Percentiles rank a stretch among this genome's conserved stretches.
phyloP scores from a whole-genome alignment of 495 filamentous ascomycete genomes.

The Cetradonia linearis region DNA sequence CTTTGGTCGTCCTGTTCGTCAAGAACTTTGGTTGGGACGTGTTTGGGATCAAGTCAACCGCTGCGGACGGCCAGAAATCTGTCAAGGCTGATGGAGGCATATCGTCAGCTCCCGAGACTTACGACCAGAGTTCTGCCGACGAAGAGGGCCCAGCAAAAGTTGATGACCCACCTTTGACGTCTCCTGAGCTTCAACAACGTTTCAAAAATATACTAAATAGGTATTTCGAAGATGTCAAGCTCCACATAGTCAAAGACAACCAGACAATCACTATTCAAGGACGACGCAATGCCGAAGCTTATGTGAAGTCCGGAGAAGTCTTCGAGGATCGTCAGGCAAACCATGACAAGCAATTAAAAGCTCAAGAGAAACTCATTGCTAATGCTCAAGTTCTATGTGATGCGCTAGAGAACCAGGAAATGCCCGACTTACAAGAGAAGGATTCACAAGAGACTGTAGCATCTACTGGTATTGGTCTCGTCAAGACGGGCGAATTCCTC shows the following conservation, averaged over 20 bases:
- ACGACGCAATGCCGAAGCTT: slow-evolving; percentile 92
- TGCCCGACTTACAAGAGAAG: slow-evolving; percentile 83
- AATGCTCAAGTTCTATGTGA: slow-evolving; percentile 91
- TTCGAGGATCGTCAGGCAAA: slow-evolving; percentile 96
- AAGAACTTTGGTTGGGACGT: slow-evolving; percentile 97
- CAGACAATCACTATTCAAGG: slow-evolving; percentile 72
- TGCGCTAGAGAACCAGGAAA: slow-evolving; percentile 68
- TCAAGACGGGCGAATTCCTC: slow-evolving; percentile 88
- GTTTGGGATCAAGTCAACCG: slow-evolving; percentile 59
- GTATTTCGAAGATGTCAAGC: slow-evolving; percentile 90
- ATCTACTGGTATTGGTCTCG: slow-evolving; percentile 76
- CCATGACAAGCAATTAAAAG: slow-evolving; percentile 85
- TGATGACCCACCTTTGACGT: slow-evolving; percentile 62
- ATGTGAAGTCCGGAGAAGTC: slow-evolving; percentile 96
- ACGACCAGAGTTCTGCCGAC: slow-evolving; percentile 33
- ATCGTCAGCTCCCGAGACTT: slow-evolving; percentile 40
- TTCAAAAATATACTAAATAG: slow-evolving; percentile 81
- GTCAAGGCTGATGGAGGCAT: slow-evolving; percentile 72
- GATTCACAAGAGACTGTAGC: slow-evolving; percentile 53
- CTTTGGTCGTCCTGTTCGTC: slow-evolving; percentile 84
- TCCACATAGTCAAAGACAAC: slow-evolving; percentile 80
- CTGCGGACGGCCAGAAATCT: slow-evolving; percentile 66
- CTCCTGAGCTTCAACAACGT: slow-evolving; percentile 67
- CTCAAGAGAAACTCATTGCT: slow-evolving; percentile 78
- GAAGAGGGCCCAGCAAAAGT: slow-evolving; percentile 31